Evolutionary conservation across 2,329 filamentous ascomycete species (phyloP).

Genomic region (Hypoxylon sp.): DNA sequence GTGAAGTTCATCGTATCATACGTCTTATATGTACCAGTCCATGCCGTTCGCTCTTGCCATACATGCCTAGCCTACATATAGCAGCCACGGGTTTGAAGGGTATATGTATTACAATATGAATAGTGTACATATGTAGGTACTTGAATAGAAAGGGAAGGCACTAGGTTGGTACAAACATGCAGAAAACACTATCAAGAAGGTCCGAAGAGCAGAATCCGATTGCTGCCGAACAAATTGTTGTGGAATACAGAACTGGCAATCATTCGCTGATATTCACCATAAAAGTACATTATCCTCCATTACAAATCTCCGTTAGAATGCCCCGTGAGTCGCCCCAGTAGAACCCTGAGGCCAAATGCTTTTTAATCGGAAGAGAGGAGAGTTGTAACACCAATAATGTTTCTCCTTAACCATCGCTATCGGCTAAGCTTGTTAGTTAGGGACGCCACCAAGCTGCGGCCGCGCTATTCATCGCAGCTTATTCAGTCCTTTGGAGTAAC

Average conservation of each 20-base stretch:
- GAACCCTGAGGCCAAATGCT: neutral
- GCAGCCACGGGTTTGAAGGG: neutral
- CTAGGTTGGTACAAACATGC: neutral
- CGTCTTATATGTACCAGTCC: neutral
- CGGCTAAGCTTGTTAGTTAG: neutral
- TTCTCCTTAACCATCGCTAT: neutral
- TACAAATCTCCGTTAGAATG: neutral
- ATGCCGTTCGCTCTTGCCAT: neutral
- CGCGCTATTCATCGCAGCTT: neutral
- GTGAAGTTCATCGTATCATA: conserved; percentile 18
- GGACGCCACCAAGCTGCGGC: neutral
- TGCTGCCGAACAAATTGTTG: neutral
- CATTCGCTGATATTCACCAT: neutral
- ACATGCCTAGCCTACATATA: neutral
- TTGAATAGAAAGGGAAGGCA: neutral
- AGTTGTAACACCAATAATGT: neutral
- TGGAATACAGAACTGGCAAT: neutral
- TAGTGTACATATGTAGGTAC: no score
- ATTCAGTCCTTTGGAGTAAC: neutral
- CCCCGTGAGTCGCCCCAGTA: neutral
- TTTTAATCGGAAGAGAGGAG: neutral
- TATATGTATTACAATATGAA: neutral
- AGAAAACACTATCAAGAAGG: neutral
- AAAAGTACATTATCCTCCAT: conserved; percentile 4
- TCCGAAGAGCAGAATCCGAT: neutral